Percentiles rank a stretch among this genome's conserved stretches.
These are phyloP conservation scores for Tillandsia leiboldiana DNA, from an alignment of 176 grass and related monocot genomes.

Conservation along the genomic window DNA sequence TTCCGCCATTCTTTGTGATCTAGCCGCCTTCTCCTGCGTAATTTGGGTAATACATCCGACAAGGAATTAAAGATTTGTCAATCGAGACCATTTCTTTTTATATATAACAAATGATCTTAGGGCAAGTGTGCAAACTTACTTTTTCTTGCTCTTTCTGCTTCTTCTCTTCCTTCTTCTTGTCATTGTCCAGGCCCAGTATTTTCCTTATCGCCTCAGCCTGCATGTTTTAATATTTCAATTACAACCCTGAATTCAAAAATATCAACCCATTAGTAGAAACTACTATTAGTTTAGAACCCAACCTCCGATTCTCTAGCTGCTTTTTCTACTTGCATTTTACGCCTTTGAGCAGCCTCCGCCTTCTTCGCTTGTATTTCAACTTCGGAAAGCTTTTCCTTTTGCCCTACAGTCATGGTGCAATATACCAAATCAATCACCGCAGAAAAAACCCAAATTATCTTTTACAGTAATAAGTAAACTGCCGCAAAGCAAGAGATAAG, in stretches of 20 bases:
- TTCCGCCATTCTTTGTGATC: constrained; percentile 27
- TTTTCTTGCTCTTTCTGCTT: constrained; percentile 89
- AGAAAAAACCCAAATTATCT: not conserved
- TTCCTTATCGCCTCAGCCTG: constrained; percentile 92
- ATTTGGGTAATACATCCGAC: not conserved
- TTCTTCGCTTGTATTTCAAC: constrained; percentile 60
- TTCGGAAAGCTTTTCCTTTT: constrained; percentile 63
- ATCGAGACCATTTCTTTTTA: not conserved
- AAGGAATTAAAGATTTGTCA: not conserved
- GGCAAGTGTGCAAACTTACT: constrained; percentile 30
- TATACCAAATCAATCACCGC: constrained; percentile 7
- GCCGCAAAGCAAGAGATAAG: not conserved
- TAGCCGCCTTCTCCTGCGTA: constrained; percentile 45
- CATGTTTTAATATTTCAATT: not conserved
- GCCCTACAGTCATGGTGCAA: constrained; percentile 29
- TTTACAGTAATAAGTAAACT: not conserved
- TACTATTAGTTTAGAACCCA: not conserved
- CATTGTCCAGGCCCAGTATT: constrained; percentile 83
- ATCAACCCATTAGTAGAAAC: not conserved
- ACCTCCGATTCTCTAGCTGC: constrained; percentile 69
- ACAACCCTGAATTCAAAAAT: not conserved
- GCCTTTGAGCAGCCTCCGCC: constrained; percentile 60
- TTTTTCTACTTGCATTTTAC: constrained; percentile 70
- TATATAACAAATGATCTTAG: not conserved
- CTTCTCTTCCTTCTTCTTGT: constrained; percentile 95